A percentile compares a stretch with the other conserved stretches of the same genome.
These are phyloP conservation scores for Alternaria sp. DNA, from an alignment of 2,329 filamentous ascomycete species.

Conservation along the genomic window DNA sequence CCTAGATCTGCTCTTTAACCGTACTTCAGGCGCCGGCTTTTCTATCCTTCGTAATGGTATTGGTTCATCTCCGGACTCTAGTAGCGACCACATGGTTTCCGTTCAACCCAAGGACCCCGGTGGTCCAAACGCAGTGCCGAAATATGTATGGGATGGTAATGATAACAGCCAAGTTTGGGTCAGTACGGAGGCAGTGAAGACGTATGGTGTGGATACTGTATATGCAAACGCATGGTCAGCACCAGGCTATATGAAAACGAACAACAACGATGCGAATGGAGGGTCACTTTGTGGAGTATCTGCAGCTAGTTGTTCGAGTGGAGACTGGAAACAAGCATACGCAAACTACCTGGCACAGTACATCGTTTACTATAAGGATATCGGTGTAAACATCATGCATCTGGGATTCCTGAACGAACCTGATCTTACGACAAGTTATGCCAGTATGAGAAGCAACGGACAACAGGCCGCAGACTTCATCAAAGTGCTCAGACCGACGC, in stretches of 20 bases:
- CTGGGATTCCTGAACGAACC: slow-evolving; percentile 59
- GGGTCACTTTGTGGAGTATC: slow-evolving; percentile 59
- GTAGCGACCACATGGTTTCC: slow-evolving; percentile 49
- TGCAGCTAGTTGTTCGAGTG: slow-evolving; percentile 51
- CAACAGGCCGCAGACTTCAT: slow-evolving; percentile 62
- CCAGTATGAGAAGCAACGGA: slow-evolving; percentile 56
- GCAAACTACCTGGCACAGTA: slow-evolving; percentile 60
- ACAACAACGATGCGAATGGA: slow-evolving; percentile 55
- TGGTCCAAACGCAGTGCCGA: slow-evolving; percentile 31
- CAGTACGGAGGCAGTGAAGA: slow-evolving; percentile 56
- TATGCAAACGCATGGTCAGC: slow-evolving; percentile 62
- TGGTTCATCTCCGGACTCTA: slow-evolving; percentile 55
- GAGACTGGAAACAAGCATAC: slow-evolving; percentile 60
- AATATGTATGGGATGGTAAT: slow-evolving; percentile 42
- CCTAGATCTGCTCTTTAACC: slow-evolving; percentile 58
- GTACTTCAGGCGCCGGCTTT: slow-evolving; percentile 55
- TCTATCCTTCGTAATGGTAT: slow-evolving; percentile 58
- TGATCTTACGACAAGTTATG: slow-evolving; percentile 47
- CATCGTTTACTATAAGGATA: slow-evolving; percentile 53
- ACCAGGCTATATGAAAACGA: slow-evolving; percentile 63
- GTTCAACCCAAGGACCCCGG: slow-evolving; percentile 40
- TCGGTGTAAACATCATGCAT: slow-evolving; percentile 53
- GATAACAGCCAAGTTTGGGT: slow-evolving; percentile 61
- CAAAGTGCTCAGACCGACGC: slow-evolving; percentile 53
- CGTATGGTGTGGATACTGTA: slow-evolving; percentile 55